Conservation (phyloP, 2,329 filamentous ascomycete genomes). For the Aspergillus transmontanensis region DNA sequence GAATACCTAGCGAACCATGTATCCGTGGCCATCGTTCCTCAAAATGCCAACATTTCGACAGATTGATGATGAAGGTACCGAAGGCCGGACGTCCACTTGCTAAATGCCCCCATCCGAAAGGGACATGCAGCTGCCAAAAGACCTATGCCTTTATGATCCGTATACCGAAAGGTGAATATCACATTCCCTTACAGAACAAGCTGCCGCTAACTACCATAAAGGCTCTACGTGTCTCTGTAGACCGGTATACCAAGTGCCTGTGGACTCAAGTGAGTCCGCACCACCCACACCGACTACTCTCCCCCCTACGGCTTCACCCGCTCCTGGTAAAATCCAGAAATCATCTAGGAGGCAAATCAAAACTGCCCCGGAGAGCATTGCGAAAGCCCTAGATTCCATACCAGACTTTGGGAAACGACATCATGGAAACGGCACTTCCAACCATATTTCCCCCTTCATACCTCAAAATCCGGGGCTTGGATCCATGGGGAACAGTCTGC, state of each 20-base stretch:
- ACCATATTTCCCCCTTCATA: conserved; percentile 14
- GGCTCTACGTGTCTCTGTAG: conserved; percentile 45
- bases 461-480: conserved; percentile 13
- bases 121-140: conserved; percentile 45
- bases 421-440: conserved; percentile 20
- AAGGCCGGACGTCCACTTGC: conserved; percentile 51
- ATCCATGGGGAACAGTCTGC: not conserved
- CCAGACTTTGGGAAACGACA: conserved; percentile 26
- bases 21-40: conserved; percentile 53
- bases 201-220: conserved; percentile 22
- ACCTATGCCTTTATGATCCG: conserved; percentile 48
- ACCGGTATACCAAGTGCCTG: conserved; percentile 43
- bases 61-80: conserved; percentile 53
- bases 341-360: conserved; percentile 36
- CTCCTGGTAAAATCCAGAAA: conserved; percentile 41
- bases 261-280: conserved; percentile 25
- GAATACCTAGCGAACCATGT: conserved; percentile 45
- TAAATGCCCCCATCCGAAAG: conserved; percentile 50
- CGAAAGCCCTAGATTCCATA: conserved; percentile 35
- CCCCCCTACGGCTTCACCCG: conserved; percentile 25
- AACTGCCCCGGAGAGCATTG: conserved; percentile 36
- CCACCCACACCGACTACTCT: conserved; percentile 18
- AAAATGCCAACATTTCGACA: conserved; percentile 52
- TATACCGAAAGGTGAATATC: conserved; percentile 44
- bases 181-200: not conserved